Evolutionary conservation across 345 rosid genomes (phyloP).

Genomic region (Pugionium cornutum): DNA sequence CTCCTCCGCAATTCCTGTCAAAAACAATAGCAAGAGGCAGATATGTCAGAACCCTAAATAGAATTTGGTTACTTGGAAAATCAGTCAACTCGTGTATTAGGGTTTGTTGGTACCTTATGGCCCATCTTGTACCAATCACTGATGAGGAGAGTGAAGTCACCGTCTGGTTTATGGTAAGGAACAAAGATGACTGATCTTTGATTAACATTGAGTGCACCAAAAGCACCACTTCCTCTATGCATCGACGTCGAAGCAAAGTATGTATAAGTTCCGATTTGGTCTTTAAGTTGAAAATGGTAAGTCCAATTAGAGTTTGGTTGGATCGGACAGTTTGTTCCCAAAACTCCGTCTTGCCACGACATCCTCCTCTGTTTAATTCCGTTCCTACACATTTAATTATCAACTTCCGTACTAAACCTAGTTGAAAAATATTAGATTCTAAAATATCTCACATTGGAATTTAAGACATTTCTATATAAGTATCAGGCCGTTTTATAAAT

Average conservation of each 20-base stretch:
- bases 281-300: slow-evolving; percentile 37
- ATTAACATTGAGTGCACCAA: slow-evolving; percentile 50
- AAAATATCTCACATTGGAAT: no score
- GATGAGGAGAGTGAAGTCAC: slow-evolving; percentile 58
- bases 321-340: slow-evolving; percentile 40
- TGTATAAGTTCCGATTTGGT: slow-evolving; percentile 32
- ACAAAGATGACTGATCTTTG: slow-evolving; percentile 56
- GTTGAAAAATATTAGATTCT: no score
- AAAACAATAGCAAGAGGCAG: not conserved
- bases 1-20: slow-evolving; percentile 47
- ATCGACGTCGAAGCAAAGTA: slow-evolving; percentile 38
- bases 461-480: no score
- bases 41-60: not conserved
- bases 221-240: slow-evolving; percentile 41
- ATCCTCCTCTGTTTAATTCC: slow-evolving; percentile 36
- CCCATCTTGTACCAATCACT: slow-evolving; percentile 59
- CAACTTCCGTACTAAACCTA: not conserved
- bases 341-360: slow-evolving; percentile 42
- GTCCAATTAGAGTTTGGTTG: slow-evolving; percentile 38
- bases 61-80: not conserved
- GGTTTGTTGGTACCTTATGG: slow-evolving; percentile 32
- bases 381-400: slow-evolving; percentile 21
- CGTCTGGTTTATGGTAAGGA: slow-evolving; percentile 51
- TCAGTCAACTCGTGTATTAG: not conserved
- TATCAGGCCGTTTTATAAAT: no score